Evolutionary conservation across 2,329 filamentous ascomycete species (phyloP), one percentile per base, ranked within the genome.

Genomic region (Neoascochyta sp.): DNA sequence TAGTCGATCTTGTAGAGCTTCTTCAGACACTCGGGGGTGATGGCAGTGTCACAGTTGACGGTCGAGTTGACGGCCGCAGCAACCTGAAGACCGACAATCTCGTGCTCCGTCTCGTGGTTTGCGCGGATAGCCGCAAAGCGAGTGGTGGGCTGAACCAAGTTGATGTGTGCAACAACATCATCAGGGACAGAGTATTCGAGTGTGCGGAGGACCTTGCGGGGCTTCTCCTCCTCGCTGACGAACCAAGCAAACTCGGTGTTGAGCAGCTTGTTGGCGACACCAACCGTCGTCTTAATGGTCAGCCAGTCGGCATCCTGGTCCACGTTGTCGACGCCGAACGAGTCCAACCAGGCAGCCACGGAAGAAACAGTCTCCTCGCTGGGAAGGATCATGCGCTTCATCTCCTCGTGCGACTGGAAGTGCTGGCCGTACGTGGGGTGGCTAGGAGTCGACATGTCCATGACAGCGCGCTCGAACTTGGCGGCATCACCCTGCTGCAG

Each of bases 141-240:
- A 19, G 66, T 73, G 1, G 72, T 75, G 0, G 73, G 72, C 14
- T 73, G 69, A 24, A 76, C 66, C 10, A 73, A 53, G 31, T 72
- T 64, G 43, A 73, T 64, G 39, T 66, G 46, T 3, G 43, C 29
- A 13, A 49, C 43, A 29, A 72, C 41, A 9, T 62, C 45, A n/a
- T 63, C 53, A 0, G 64, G 64, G 8, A 67, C 52, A 3, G 63
- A 65, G 45, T 67, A 67, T 33, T 62, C 43, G 9, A 63, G 60
- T 4, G 64, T 65, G 12, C 67, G 63, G 28, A 70, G 54, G 30
- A 69, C 67, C n/a, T 63, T 54, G 16, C 52, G 46, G n/a, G 52
- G 57, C 11, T 62, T 64, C 14, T 54, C 52, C 24, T 64, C 59
- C 15, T 50, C 38, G 34, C 50, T 55, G 13, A 36, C 19, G 38